Evolutionary conservation across 306 rosid genomes (phyloP).

Genomic region (Oxytropis ochrocephala): DNA sequence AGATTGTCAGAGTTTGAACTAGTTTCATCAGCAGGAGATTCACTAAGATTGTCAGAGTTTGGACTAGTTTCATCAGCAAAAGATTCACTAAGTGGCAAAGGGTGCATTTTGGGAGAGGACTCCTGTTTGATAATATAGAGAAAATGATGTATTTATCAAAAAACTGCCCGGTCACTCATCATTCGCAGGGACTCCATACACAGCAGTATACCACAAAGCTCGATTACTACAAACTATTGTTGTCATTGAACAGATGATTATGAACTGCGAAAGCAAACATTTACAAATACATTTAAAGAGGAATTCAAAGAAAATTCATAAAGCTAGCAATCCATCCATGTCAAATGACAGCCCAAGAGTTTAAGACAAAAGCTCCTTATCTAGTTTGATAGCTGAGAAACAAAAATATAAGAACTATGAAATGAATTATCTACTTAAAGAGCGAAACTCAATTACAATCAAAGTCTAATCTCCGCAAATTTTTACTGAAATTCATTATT

Average conservation of each 20-base stretch:
- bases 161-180: not conserved
- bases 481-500: not conserved
- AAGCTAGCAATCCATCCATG: not conserved
- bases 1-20: too few species aligned
- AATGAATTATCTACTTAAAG: not conserved
- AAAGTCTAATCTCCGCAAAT: not conserved
- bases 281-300: not conserved
- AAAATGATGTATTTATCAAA: constrained; percentile 48
- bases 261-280: not conserved
- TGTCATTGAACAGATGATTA: not conserved
- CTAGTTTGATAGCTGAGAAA: not conserved
- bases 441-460: not conserved
- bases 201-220: not conserved
- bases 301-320: not conserved
- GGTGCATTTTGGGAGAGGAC: constrained; percentile 46
- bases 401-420: not conserved
- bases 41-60: too few species aligned
- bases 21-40: too few species aligned
- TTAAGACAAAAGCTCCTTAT: not conserved
- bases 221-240: not conserved
- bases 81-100: too few species aligned
- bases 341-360: not conserved
- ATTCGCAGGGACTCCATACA: not conserved
- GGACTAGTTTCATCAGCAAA: constrained; percentile 80
- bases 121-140: constrained; percentile 51